Conservation (phyloP, 108 stramenopile species). For the Cyclotella cryptica region DNA sequence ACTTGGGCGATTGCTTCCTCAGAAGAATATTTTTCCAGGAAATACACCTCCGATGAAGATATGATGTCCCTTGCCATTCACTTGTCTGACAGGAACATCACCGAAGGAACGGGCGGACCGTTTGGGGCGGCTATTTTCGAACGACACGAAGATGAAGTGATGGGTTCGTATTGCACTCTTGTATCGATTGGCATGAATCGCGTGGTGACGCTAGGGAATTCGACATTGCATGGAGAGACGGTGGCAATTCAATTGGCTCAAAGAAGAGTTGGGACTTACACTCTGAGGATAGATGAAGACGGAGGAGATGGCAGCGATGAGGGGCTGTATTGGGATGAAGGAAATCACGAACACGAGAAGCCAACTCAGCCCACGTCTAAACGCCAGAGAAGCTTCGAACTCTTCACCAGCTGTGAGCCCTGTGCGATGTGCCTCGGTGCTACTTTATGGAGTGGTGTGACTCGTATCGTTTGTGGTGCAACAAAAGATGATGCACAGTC, state of each 20-base stretch:
- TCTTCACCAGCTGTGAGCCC: constrained; percentile 88
- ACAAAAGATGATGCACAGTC: constrained; percentile 84
- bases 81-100: constrained; percentile 70
- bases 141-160: constrained; percentile 52
- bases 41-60: constrained; percentile 73
- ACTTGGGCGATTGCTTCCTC: constrained; percentile 62
- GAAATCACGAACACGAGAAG: constrained; percentile 9
- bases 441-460: constrained; percentile 87
- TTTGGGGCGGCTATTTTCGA: constrained; percentile 88
- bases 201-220: constrained; percentile 79
- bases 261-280: constrained; percentile 58
- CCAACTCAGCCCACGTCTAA: constrained; percentile 1
- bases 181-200: constrained; percentile 81
- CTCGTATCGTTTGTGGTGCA: constrained; percentile 77
- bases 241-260: constrained; percentile 90
- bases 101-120: constrained; percentile 77
- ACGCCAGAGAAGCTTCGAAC: constrained; percentile 57
- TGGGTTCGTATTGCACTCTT: constrained; percentile 37
- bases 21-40: constrained; percentile 49
- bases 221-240: constrained; percentile 87
- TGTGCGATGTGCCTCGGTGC: constrained; percentile 89
- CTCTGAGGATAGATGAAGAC: constrained; percentile 45
- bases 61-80: constrained; percentile 86
- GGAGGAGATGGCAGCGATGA: constrained; percentile 27
- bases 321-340: constrained; percentile 35